Percentiles rank a stretch among this genome's conserved stretches.
Evolutionary conservation across 2,329 filamentous ascomycete species (phyloP).

Genomic region (Aspergillus brasiliensis): DNA sequence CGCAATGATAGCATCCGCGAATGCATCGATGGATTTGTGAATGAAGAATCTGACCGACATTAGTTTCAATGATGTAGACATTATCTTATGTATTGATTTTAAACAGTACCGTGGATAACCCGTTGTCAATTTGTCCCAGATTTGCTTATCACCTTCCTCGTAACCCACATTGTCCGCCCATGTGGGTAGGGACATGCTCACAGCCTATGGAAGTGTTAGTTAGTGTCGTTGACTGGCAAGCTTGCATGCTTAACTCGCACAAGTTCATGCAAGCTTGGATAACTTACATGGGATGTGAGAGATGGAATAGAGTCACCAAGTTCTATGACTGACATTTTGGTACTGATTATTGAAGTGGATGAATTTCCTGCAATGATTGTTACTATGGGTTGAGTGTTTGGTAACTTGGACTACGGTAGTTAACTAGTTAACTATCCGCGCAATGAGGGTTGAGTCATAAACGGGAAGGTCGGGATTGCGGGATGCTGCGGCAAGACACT

Average conservation of each 20-base stretch:
- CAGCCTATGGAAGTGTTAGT: not conserved
- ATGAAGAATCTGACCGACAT: not conserved
- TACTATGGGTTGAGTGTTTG: too few relatives aligned
- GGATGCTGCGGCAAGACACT: too few relatives aligned
- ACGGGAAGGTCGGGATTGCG: too few relatives aligned
- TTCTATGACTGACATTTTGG: not conserved
- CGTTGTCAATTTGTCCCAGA: not conserved
- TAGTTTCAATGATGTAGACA: not conserved
- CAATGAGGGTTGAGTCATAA: too few relatives aligned
- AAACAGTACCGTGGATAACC: constrained; percentile 2
- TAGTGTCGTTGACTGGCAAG: not conserved
- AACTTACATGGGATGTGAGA: not conserved
- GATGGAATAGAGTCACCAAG: not conserved
- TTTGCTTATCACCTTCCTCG: not conserved
- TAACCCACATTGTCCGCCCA: not conserved
- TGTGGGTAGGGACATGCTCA: constrained; percentile 2
- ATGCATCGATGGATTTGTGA: not conserved
- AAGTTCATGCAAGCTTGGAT: not conserved
- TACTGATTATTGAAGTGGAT: too few relatives aligned
- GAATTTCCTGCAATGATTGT: too few relatives aligned
- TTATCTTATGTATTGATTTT: not conserved
- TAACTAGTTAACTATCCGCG: too few relatives aligned
- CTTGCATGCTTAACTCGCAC: not conserved
- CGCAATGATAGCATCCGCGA: not conserved
- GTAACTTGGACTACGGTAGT: too few relatives aligned